Percentiles rank a stretch among this genome's conserved stretches.
Conservation (phyloP, 768 basidiomycete species). For the Agrocybe praecox region DNA sequence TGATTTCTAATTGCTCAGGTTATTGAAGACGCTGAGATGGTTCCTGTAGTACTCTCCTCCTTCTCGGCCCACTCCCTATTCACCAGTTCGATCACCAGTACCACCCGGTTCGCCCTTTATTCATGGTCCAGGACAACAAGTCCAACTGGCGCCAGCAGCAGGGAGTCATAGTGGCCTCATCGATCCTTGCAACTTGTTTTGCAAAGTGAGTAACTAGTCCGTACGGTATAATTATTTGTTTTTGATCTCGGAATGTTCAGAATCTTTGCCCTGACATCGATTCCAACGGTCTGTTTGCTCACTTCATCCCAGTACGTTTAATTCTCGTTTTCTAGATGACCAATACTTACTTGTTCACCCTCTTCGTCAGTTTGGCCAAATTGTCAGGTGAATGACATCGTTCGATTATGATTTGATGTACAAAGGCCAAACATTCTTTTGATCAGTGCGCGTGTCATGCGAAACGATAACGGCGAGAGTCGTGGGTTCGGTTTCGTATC, state of each 20-base stretch:
- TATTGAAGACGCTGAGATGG: constrained; percentile 1
- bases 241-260: constrained; percentile 35
- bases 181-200: constrained; percentile 89
- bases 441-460: constrained; percentile 88
- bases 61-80: constrained; percentile 57
- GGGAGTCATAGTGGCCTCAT: constrained; percentile 85
- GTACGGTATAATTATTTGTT: neutral
- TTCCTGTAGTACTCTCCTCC: constrained; percentile 67
- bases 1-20: neutral
- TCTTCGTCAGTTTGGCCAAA: constrained; percentile 72
- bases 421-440: neutral
- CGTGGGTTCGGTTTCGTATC: constrained; percentile 93
- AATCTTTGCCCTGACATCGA: constrained; percentile 86
- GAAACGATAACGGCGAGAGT: constrained; percentile 78
- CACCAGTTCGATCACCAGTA: constrained; percentile 42
- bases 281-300: constrained; percentile 80
- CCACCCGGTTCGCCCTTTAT: constrained; percentile 59
- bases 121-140: constrained; percentile 90
- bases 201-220: constrained; percentile 58
- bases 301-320: constrained; percentile 71
- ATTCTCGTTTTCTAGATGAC: constrained; percentile 4
- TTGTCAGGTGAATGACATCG: constrained; percentile 66
- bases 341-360: constrained; percentile 13
- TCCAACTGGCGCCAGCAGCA: constrained; percentile 86
- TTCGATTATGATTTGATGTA: neutral